Evolutionary conservation across 495 filamentous ascomycete species (phyloP).

Genomic region (Aspergillus kassunensis): DNA sequence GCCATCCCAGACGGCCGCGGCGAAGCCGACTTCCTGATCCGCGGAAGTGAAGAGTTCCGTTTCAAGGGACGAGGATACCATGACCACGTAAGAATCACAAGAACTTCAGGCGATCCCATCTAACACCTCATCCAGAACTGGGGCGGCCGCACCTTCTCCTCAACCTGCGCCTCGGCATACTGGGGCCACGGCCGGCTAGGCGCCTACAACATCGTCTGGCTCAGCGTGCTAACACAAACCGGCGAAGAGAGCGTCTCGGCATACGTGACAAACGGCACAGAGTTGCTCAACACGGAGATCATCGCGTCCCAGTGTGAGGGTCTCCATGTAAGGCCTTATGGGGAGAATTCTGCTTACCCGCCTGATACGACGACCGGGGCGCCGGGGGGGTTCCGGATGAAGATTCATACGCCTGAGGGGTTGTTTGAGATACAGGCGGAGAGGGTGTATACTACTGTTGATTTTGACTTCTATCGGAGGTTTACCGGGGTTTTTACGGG

Average conservation of each 20-base stretch:
- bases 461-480: neutral
- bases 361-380: neutral
- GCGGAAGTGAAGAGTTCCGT: neutral
- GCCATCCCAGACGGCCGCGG: neutral
- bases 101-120: neutral
- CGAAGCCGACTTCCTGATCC: neutral
- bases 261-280: neutral
- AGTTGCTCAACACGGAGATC: neutral
- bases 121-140: neutral
- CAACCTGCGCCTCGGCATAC: neutral
- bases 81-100: neutral
- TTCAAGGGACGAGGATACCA: neutral
- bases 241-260: neutral
- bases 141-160: neutral
- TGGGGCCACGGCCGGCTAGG: conserved; percentile 6
- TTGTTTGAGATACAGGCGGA: neutral
- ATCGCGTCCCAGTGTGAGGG: neutral
- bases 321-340: neutral
- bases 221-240: neutral
- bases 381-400: neutral
- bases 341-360: neutral
- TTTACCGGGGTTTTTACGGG: neutral
- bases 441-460: neutral
- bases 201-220: neutral
- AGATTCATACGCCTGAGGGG: neutral